Conservation (phyloP, 2,329 filamentous ascomycete genomes). For the Hortaea sp. region DNA sequence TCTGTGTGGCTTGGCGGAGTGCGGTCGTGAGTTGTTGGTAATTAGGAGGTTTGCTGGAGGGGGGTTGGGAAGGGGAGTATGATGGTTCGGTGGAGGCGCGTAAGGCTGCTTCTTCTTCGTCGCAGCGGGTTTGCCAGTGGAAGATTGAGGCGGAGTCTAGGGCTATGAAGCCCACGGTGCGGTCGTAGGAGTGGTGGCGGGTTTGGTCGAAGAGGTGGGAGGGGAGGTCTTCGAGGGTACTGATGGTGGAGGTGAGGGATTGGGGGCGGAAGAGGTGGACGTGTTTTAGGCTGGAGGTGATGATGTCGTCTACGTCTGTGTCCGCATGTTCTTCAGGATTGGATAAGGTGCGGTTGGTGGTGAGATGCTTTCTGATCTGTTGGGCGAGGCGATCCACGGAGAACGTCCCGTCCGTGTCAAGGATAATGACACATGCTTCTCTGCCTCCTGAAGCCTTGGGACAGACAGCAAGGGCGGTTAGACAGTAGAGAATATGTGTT, state of each 20-base stretch:
- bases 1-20: conserved; percentile 8
- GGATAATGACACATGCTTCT: conserved; percentile 41
- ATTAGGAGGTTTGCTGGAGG: background rate
- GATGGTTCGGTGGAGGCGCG: background rate
- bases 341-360: background rate
- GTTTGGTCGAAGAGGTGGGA: conserved; percentile 38
- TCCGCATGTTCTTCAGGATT: background rate
- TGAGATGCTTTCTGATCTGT: conserved; percentile 20
- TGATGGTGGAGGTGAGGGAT: conserved; percentile 40
- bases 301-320: conserved; percentile 10
- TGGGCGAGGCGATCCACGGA: conserved; percentile 37
- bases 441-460: conserved; percentile 38
- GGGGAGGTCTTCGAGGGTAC: conserved; percentile 38
- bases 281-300: conserved; percentile 39
- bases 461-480: conserved; percentile 43
- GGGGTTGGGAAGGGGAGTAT: background rate
- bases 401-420: conserved; percentile 49
- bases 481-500: conserved; percentile 48
- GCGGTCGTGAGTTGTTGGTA: conserved; percentile 13
- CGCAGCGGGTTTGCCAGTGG: conserved; percentile 43
- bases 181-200: conserved; percentile 37
- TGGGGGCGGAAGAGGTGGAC: conserved; percentile 50
- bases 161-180: conserved; percentile 40
- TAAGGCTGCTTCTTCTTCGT: conserved; percentile 21
- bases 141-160: conserved; percentile 48